A percentile compares a stretch with the other conserved stretches of the same genome.
Conservation (phyloP, 2,329 filamentous ascomycete genomes). For the Cladosporium sp. region DNA sequence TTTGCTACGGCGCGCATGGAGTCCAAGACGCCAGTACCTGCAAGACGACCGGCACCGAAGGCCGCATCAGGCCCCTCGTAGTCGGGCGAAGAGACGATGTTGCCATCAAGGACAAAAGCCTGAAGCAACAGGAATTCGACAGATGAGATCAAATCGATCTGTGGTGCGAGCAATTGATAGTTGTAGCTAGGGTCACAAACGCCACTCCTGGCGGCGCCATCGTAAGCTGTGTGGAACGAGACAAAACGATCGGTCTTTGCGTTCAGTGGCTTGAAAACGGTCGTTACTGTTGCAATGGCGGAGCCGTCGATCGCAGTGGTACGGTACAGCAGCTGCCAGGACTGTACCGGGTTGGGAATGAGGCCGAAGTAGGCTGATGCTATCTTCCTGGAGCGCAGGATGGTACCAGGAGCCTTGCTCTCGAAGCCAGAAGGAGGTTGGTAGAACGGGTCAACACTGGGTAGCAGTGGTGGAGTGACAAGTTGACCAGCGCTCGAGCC, state of each 20-base stretch:
- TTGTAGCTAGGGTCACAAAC: conserved; percentile 40
- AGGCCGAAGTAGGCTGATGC: conserved; percentile 22
- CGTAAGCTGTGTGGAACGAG: conserved; percentile 28
- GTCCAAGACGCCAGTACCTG: conserved; percentile 42
- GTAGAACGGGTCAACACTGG: conserved; percentile 27
- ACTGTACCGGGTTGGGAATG: conserved; percentile 19
- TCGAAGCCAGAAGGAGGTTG: conserved; percentile 23
- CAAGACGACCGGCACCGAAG: conserved; percentile 32
- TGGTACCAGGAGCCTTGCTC: conserved; percentile 19
- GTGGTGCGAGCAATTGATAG: conserved; percentile 22
- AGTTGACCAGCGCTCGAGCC: neutral
- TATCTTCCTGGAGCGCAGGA: conserved; percentile 22
- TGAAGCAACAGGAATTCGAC: conserved; percentile 22
- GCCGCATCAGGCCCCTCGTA: conserved; percentile 34
- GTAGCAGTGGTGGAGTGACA: conserved; percentile 8
- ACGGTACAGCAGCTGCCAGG: conserved; percentile 26
- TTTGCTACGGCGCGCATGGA: conserved; percentile 38
- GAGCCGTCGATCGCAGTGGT: conserved; percentile 25
- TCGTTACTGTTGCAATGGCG: conserved; percentile 25
- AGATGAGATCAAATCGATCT: conserved; percentile 20
- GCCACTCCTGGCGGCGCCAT: conserved; percentile 32
- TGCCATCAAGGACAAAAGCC: conserved; percentile 20
- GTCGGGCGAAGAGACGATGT: conserved; percentile 38
- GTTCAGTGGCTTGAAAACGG: conserved; percentile 23
- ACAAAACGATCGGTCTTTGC: conserved; percentile 25